Conservation (phyloP, 805 yeast species). For the Yamadazyma insecticola region DNA sequence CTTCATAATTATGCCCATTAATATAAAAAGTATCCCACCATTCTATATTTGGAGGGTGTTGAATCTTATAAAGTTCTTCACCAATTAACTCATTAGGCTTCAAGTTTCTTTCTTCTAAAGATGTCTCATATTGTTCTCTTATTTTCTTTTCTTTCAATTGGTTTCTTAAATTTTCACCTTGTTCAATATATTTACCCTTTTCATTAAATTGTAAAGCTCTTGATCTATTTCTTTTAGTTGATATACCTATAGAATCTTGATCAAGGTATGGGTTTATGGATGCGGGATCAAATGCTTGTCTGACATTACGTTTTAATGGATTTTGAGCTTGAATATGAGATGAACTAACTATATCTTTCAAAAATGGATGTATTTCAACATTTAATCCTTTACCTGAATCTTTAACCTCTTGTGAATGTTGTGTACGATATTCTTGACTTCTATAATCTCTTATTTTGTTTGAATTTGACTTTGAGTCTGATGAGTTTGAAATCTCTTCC, state of each 20-base stretch:
- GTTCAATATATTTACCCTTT: slow-evolving; percentile 58
- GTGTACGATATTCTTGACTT: too few relatives aligned
- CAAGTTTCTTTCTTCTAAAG: slow-evolving; percentile 35
- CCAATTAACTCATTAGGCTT: slow-evolving; percentile 49
- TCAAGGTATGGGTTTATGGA: slow-evolving; percentile 36
- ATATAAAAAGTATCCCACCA: slow-evolving; percentile 85
- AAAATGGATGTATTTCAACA: slow-evolving; percentile 35
- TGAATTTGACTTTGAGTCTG: too few relatives aligned
- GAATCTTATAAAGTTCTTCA: slow-evolving; percentile 50
- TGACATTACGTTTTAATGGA: slow-evolving; percentile 24
- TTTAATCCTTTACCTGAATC: slow-evolving; percentile 32
- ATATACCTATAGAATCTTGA: slow-evolving; percentile 14
- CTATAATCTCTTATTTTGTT: too few relatives aligned
- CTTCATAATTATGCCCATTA: slow-evolving; percentile 30
- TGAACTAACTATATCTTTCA: slow-evolving; percentile 21
- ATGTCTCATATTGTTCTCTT: too few relatives aligned
- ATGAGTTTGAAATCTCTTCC: too few relatives aligned
- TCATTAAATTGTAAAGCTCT: slow-evolving; percentile 50
- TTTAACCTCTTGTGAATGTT: too few relatives aligned
- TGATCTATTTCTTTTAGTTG: slow-evolving; percentile 12
- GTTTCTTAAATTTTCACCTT: slow-evolving; percentile 51
- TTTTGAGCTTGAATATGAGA: slow-evolving; percentile 14
- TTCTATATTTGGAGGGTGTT: slow-evolving; percentile 61
- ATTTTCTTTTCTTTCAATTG: slow-evolving; percentile 42
- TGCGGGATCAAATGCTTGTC: slow-evolving; percentile 28